Percentiles rank a stretch among this genome's conserved stretches.
Evolutionary conservation across 352 stramenopile species (phyloP).

Genomic region (Pythium phragmitis): DNA sequence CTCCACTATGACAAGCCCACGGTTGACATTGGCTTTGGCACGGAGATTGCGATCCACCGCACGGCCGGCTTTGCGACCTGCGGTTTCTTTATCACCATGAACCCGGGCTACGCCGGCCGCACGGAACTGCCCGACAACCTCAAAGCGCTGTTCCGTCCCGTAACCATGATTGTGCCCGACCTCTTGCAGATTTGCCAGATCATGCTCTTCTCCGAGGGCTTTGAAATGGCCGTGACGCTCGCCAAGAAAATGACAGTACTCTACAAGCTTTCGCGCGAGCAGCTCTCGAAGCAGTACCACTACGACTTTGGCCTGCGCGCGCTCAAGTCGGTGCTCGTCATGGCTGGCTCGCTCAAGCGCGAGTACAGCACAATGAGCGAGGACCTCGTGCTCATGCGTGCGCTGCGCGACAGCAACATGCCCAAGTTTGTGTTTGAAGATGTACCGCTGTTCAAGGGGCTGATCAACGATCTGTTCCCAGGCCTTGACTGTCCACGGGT

Average conservation of each 20-base stretch:
- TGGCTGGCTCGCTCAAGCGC: conserved; percentile 89
- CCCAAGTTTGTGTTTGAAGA: conserved; percentile 97
- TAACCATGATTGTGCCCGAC: conserved; percentile 92
- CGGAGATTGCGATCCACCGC: conserved; percentile 90
- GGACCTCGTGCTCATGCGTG: conserved; percentile 94
- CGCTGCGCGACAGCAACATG: conserved; percentile 95
- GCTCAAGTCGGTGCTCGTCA: conserved; percentile 89
- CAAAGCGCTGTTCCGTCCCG: conserved; percentile 80
- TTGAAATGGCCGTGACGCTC: conserved; percentile 47
- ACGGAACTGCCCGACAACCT: conserved; percentile 87
- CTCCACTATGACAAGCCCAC: conserved; percentile 91
- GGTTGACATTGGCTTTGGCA: conserved; percentile 90
- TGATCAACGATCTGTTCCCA: conserved; percentile 96
- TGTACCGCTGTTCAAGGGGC: conserved; percentile 91
- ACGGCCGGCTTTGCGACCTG: conserved; percentile 92
- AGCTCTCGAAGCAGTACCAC: conserved; percentile 87
- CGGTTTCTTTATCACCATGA: conserved; percentile 93
- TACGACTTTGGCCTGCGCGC: conserved; percentile 92
- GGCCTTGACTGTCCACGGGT: conserved; percentile 92
- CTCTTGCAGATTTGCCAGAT: conserved; percentile 89
- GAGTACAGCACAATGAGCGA: conserved; percentile 93
- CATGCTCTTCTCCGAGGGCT: conserved; percentile 91
- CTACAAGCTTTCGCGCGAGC: conserved; percentile 89
- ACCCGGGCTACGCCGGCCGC: conserved; percentile 85
- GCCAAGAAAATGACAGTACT: conserved; percentile 87